These are phyloP conservation scores for Dichotomocladium elegans DNA, from an alignment of 371 early-diverging fungal species.

Conservation along the genomic window DNA sequence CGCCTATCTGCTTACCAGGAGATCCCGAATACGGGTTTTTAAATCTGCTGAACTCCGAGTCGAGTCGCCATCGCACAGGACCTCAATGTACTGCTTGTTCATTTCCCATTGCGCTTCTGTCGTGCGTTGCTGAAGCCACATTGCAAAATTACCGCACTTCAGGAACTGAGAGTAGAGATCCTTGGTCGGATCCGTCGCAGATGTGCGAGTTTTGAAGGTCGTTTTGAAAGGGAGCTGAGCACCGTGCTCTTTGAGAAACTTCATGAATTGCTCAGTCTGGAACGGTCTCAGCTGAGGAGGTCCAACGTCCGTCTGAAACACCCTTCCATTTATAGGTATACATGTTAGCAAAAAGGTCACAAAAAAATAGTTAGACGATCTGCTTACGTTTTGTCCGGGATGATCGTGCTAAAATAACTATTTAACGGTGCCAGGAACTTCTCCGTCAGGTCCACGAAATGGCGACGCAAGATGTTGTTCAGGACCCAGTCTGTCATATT, in stretches of 20 bases:
- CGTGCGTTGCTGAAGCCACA: conserved; percentile 88
- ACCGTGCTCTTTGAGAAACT: conserved; percentile 50
- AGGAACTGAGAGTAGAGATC: conserved; percentile 87
- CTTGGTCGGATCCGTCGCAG: conserved; percentile 38
- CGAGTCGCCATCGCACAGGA: conserved; percentile 51
- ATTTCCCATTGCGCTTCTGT: conserved; percentile 73
- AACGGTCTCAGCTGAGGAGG: conserved; percentile 47
- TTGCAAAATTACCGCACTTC: conserved; percentile 91
- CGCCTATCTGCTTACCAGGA: conserved; percentile 17
- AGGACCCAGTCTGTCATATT: conserved; percentile 58
- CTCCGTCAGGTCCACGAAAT: conserved; percentile 92
- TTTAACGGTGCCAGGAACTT: conserved; percentile 93
- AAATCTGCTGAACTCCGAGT: conserved; percentile 11
- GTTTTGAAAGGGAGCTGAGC: conserved; percentile 51
- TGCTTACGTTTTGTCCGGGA: conserved; percentile 61
- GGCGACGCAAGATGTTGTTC: conserved; percentile 86
- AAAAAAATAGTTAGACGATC: background rate
- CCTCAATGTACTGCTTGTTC: conserved; percentile 52
- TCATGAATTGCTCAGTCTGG: conserved; percentile 50
- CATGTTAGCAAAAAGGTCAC: background rate
- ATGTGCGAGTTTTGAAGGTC: conserved; percentile 45
- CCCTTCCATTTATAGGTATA: background rate
- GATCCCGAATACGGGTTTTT: conserved; percentile 14
- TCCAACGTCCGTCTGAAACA: conserved; percentile 13
- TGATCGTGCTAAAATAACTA: conserved; percentile 84